Evolutionary conservation across 2,329 filamentous ascomycete genomes (phyloP).

Genomic region (Dothistroma pini): DNA sequence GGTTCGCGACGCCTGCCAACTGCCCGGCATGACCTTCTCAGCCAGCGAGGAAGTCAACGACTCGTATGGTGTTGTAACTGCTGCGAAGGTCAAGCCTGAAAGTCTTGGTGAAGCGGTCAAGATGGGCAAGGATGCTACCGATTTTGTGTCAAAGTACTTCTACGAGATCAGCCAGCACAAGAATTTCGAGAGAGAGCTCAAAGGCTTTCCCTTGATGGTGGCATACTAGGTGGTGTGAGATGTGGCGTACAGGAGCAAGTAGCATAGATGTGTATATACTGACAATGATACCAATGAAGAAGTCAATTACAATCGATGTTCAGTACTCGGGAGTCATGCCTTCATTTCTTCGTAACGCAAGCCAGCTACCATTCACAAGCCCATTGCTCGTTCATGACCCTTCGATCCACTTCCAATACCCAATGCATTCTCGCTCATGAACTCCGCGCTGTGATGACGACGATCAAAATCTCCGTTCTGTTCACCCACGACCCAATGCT

Average conservation of each 20-base stretch:
- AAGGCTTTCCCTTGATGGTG: slow-evolving; percentile 63
- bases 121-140: slow-evolving; percentile 63
- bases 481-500: neutral
- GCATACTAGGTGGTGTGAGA: slow-evolving; percentile 55
- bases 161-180: slow-evolving; percentile 67
- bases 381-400: neutral
- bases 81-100: slow-evolving; percentile 51
- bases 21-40: slow-evolving; percentile 50
- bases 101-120: slow-evolving; percentile 59
- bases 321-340: no score
- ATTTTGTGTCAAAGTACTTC: slow-evolving; percentile 69
- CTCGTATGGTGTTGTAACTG: slow-evolving; percentile 74
- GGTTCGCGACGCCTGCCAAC: slow-evolving; percentile 48
- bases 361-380: no score
- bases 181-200: slow-evolving; percentile 69
- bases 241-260: neutral
- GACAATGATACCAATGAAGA: neutral
- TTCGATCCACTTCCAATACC: neutral
- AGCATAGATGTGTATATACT: neutral
- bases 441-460: neutral
- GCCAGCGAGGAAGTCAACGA: slow-evolving; percentile 54
- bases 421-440: neutral
- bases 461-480: neutral
- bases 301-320: no score
- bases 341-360: no score